Evolutionary conservation across 306 rosid genomes (phyloP).

Genomic region (Citrullus colocynthis): DNA sequence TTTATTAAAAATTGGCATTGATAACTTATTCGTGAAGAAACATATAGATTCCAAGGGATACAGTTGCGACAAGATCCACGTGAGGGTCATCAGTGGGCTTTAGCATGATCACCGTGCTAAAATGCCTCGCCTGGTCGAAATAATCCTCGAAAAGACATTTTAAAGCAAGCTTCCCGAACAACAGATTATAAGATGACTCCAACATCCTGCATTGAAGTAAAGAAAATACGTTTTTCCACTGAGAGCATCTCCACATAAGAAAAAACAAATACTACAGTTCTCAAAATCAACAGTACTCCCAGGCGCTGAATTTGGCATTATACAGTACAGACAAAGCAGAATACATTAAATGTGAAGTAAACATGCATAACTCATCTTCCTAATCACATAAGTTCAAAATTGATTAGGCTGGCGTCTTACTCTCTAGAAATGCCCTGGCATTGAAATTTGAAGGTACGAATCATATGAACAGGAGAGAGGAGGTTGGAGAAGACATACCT

Average conservation of each 20-base stretch:
- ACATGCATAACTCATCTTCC: not conserved
- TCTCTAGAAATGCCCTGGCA: not conserved
- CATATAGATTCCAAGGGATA: conserved; percentile 21
- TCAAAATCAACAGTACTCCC: not conserved
- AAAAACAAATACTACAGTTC: not conserved
- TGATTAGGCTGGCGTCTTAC: not conserved
- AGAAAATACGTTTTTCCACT: not conserved
- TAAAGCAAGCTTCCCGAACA: conserved; percentile 82
- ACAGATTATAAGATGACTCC: conserved; percentile 64
- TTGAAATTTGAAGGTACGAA: not conserved
- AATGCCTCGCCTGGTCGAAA: conserved; percentile 55
- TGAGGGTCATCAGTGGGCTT: conserved; percentile 92
- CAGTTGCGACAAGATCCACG: conserved; percentile 88
- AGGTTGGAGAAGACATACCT: conserved; percentile 22
- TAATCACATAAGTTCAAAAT: not conserved
- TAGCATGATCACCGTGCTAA: conserved; percentile 70
- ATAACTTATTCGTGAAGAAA: not conserved
- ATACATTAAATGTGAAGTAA: not conserved
- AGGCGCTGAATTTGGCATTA: not conserved
- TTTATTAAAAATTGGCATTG: not conserved
- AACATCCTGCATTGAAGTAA: conserved; percentile 58
- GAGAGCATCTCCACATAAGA: not conserved
- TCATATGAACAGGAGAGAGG: not conserved
- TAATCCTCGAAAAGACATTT: conserved; percentile 72
- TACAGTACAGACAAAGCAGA: not conserved